Evolutionary conservation across 805 yeast species (phyloP).

Genomic region (Sugiyamaella mastotermitis): DNA sequence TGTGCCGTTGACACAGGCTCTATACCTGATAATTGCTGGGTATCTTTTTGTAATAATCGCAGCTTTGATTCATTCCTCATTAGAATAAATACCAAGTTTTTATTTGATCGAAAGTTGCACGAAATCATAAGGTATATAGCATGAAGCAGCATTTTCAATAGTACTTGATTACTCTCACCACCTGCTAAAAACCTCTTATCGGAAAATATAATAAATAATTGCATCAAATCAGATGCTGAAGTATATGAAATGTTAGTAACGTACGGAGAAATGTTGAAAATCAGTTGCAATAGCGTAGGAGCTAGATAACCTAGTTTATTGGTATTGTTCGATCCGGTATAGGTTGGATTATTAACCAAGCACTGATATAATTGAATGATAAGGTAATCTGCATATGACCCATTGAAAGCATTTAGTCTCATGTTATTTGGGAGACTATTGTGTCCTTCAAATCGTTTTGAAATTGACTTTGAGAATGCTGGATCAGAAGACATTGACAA

Average conservation of each 20-base stretch:
- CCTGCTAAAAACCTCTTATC: no score
- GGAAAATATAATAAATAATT: constrained; percentile 20
- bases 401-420: constrained; percentile 21
- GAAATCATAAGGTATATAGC: no score
- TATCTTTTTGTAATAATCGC: constrained; percentile 7
- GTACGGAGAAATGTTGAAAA: constrained; percentile 29
- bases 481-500: constrained; percentile 27
- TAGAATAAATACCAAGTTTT: constrained; percentile 22
- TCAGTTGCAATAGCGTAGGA: constrained; percentile 25
- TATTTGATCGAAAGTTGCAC: constrained; percentile 24
- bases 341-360: constrained; percentile 17
- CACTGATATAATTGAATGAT: constrained; percentile 18
- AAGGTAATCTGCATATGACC: constrained; percentile 29
- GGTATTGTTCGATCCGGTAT: constrained; percentile 9
- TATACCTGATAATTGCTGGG: neutral
- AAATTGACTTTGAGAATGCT: constrained; percentile 20
- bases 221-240: constrained; percentile 25
- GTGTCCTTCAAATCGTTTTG: constrained; percentile 24
- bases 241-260: constrained; percentile 23
- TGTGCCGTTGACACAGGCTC: neutral
- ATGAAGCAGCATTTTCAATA: no score
- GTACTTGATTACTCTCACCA: no score
- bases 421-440: constrained; percentile 23
- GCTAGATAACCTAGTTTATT: constrained; percentile 18
- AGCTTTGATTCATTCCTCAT: constrained; percentile 21